phyloP scores from a whole-genome alignment of 768 basidiomycete genomes.

The Phaeotremella skinneri region DNA sequence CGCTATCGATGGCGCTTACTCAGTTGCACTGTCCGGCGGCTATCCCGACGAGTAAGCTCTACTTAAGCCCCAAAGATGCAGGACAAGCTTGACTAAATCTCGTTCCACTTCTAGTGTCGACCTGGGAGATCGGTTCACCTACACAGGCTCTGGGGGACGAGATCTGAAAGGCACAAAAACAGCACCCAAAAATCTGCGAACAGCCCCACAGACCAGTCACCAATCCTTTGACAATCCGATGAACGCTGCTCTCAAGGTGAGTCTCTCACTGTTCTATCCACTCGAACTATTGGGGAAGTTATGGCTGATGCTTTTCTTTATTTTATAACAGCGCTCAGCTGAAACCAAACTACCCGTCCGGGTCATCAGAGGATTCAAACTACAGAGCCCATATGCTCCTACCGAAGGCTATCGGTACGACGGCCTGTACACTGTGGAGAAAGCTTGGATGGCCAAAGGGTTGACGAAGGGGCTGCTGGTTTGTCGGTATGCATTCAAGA shows the following conservation, averaged over 20 bases:
- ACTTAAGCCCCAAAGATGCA: not conserved
- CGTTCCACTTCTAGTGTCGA: conserved; percentile 24
- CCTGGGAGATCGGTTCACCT: conserved; percentile 43
- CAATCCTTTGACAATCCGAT: conserved; percentile 72
- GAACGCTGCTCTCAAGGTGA: conserved; percentile 68
- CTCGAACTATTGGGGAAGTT: conserved; percentile 5
- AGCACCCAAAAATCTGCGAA: conserved; percentile 84
- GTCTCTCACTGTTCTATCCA: conserved; percentile 5
- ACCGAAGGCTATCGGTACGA: conserved; percentile 87
- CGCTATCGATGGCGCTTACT: conserved; percentile 66
- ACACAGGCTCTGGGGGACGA: conserved; percentile 64
- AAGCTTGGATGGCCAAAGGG: conserved; percentile 76
- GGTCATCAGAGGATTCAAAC: conserved; percentile 82
- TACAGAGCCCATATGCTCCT: conserved; percentile 70
- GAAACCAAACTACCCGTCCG: conserved; percentile 78
- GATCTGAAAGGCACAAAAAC: conserved; percentile 79
- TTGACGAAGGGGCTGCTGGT: conserved; percentile 68
- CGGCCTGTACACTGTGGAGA: conserved; percentile 63
- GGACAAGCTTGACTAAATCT: conserved; percentile 1
- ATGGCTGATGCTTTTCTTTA: not conserved
- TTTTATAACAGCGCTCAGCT: conserved; percentile 61
- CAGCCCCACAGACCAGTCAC: conserved; percentile 79
- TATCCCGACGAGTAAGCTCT: conserved; percentile 43
- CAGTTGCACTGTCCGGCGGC: conserved; percentile 79
- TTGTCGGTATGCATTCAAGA: conserved; percentile 73